Percentiles rank a stretch among this genome's conserved stretches.
These are phyloP conservation scores for Aureobasidium lini DNA, from an alignment of 2,329 filamentous ascomycete species.

Conservation along the genomic window DNA sequence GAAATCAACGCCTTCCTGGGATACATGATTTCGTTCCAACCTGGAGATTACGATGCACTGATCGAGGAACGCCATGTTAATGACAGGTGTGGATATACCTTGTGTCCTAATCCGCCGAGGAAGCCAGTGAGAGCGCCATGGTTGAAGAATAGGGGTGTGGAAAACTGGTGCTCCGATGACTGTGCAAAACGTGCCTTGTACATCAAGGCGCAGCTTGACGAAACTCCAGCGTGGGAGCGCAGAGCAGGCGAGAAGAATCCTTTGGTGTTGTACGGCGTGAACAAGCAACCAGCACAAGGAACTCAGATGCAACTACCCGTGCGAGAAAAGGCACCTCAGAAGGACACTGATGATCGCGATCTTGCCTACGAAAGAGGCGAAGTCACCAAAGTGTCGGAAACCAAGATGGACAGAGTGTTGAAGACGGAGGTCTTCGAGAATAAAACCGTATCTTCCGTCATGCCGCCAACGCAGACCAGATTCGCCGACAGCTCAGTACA, in stretches of 20 bases:
- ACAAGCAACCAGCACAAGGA: not conserved
- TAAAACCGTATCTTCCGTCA: conserved; percentile 6
- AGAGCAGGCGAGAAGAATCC: conserved; percentile 39
- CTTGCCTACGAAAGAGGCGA: conserved; percentile 40
- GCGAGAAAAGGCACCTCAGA: not conserved
- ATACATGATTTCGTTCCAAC: conserved; percentile 67
- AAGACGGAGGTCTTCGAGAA: conserved; percentile 28
- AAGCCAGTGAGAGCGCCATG: conserved; percentile 42
- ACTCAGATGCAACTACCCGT: not conserved
- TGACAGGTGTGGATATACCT: conserved; percentile 70
- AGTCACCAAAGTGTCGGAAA: conserved; percentile 17
- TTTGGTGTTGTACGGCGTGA: conserved; percentile 34
- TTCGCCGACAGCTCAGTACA: conserved; percentile 1
- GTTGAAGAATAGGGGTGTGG: conserved; percentile 64
- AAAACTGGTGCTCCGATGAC: conserved; percentile 77
- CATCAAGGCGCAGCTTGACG: conserved; percentile 78
- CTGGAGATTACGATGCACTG: conserved; percentile 80
- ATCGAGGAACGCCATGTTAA: conserved; percentile 84
- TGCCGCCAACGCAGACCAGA: conserved; percentile 14
- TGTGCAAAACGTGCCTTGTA: conserved; percentile 78
- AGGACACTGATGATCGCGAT: conserved; percentile 24
- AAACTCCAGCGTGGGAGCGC: conserved; percentile 79
- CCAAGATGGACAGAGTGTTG: conserved; percentile 27
- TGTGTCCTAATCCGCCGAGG: conserved; percentile 63
- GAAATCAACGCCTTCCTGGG: conserved; percentile 61